Evolutionary conservation across 345 rosid genomes (phyloP), one percentile per base, ranked within the genome.

Genomic region (Lumnitzera littorea): DNA sequence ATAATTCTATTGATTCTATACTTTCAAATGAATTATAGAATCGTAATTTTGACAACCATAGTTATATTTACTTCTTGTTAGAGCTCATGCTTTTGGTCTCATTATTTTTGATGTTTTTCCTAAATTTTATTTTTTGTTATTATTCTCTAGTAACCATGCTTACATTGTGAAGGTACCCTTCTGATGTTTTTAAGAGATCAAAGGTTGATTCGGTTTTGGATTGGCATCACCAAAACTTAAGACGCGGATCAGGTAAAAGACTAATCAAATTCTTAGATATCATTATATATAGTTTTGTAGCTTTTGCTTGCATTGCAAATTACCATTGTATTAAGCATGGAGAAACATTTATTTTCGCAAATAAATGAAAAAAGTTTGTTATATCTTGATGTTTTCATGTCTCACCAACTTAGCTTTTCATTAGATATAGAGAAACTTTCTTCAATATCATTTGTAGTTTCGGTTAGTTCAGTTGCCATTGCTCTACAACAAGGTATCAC

Each of bases 151-250:
- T 56, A 24, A 50, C 62, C 27, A 49, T 61, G 31, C 16, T 57
- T 50, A 54, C 36, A 9, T 36, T 36, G 11, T 62, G 57, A 62
- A 89, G 98, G 96, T 89, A 91, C 76, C 96, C 96, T 0, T 72
- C 80, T 51, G 96, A 91, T 82, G 76, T 91, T 79, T 84, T 63
- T 60, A 85, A 62, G 73, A 87, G 92, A 74, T 95, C 89, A 58
- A 85, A 77, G 83, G 73, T 91, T 68, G 79, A 89, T 23, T 89
- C 98, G 7, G 86, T 85, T 51, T 64, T 91, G 78, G 86, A 91
- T 55, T 91, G 97, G 97, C 96, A 87, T 74, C 97, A 91, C 73
- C 74, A 87, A 27, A 82, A 80, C 69, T 71, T 91, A 72, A 91
- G 97, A 57, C 56, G 54, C 25, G 95, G 95, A 47, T 76, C 95